Evolutionary conservation across 805 yeast genomes (phyloP), one percentile per base, ranked within the genome.

Genomic region (Yamadazyma insecticola): DNA sequence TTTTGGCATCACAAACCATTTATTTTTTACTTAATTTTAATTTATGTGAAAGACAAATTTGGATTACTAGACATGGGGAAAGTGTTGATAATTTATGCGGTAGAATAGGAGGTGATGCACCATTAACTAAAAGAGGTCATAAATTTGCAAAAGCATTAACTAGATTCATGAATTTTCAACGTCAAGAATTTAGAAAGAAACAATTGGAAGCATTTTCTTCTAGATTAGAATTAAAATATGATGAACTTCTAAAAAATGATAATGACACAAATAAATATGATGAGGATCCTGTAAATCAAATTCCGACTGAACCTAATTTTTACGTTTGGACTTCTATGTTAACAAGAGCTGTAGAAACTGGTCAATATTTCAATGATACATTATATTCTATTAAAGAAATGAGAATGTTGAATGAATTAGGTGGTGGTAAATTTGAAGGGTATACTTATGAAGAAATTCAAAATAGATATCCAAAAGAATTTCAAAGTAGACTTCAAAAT

Each of bases 11-110:
- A 3, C 97, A 92, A 51, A 84, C 96, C 1, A 85, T 89, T 22
- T 90, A 87, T 52, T 92, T 87, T 63, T 63, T 90, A 41, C 67
- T 90, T 40, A 87, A 87, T 48, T 90, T 90, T 72, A 90, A 92
- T 52, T 67, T 90, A 25, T 74, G 81, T 36, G 92, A 85, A 52
- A 72, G 97, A 39, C 95, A 89, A 53, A 88, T 90, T 30, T 90
- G 96, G 88, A 82, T 90, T 40, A 81, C 97, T 1, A 74, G 98
- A 39, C 96, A 89, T 50, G 98, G 98, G 30, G 97, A 90, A 59
- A 78, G 89, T 42, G 71, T 72, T 20, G 96, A 88, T 51, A 90
- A 90, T 52, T 80, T 86, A 13, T 50, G 62, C 30, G 98, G 98
- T 4, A 68, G 76, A 32, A 87, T 90, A 44, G 97, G 98, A 8